Percentiles rank a stretch among this genome's conserved stretches.
Conservation (phyloP, 768 basidiomycete species). For the Cystofilobasidium bisporidii region DNA sequence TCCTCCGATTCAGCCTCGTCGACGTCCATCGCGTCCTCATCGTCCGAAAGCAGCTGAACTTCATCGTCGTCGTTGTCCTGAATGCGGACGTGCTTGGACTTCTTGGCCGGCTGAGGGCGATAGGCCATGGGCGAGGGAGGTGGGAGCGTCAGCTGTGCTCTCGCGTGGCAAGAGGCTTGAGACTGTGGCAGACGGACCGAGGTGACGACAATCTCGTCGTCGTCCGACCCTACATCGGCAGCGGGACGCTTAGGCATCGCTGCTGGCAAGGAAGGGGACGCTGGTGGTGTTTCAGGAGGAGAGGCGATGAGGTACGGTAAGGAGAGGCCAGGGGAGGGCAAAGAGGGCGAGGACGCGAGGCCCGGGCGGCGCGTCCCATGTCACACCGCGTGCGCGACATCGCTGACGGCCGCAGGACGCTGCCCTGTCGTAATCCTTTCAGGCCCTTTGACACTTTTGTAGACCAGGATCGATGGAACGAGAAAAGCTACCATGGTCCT, state of each 20-base stretch:
- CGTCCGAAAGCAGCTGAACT: slow-evolving; percentile 44
- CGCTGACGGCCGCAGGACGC: no score
- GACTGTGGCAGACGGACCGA: background rate
- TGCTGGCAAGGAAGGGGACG: background rate
- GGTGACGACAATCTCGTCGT: background rate
- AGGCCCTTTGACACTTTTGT: no score
- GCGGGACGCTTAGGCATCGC: background rate
- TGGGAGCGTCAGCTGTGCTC: no score
- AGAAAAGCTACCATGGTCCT: no score
- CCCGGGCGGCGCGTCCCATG: no score
- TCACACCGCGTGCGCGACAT: no score
- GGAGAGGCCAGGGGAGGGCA: no score
- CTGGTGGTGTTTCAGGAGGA: background rate
- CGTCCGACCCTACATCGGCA: background rate
- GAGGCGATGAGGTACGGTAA: no score
- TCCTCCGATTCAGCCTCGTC: slow-evolving; percentile 23
- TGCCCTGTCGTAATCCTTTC: no score
- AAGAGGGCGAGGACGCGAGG: no score
- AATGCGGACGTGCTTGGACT: background rate
- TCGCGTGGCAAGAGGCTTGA: no score
- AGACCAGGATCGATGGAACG: no score
- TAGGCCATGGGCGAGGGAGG: background rate
- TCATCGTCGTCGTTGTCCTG: slow-evolving; percentile 50
- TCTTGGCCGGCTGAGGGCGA: background rate
- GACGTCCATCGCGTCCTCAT: slow-evolving; percentile 12